These are phyloP conservation scores for Metschnikowia rubicola DNA, from an alignment of 805 yeast species.

Conservation along the genomic window DNA sequence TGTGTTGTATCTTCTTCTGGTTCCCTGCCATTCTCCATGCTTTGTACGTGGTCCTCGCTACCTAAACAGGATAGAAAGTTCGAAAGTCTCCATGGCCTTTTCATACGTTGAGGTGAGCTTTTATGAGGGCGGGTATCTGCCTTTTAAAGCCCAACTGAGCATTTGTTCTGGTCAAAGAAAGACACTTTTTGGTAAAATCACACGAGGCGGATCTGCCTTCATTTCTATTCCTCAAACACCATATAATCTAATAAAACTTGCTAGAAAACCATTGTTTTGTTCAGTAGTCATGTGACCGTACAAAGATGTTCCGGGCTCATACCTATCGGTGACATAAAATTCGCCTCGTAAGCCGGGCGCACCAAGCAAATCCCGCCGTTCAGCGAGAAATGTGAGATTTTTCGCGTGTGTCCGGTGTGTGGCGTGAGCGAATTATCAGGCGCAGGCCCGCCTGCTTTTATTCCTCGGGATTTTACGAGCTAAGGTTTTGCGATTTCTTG, in stretches of 20 bases:
- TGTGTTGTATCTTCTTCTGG: conserved; percentile 60
- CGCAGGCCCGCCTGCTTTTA: not conserved
- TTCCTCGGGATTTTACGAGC: not conserved
- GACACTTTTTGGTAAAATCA: too few species aligned
- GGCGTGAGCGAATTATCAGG: conserved; percentile 1
- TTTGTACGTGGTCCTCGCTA: conserved; percentile 51
- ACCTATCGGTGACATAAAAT: too few species aligned
- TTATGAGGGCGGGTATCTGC: not conserved
- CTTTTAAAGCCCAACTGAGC: too few species aligned
- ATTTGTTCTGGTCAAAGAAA: too few species aligned
- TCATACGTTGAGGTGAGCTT: not conserved
- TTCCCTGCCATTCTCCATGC: conserved; percentile 84
- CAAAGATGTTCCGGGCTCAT: not conserved
- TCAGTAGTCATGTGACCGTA: not conserved
- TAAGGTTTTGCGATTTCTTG: not conserved
- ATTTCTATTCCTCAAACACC: too few species aligned
- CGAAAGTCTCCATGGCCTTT: not conserved
- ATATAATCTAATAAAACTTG: not conserved
- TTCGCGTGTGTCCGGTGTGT: conserved; percentile 1
- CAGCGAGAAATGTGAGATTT: not conserved
- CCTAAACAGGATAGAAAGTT: not conserved
- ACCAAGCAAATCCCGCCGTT: too few species aligned
- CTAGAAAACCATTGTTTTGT: not conserved
- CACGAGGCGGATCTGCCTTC: not conserved
- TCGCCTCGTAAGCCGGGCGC: too few species aligned